Conservation (phyloP, 805 yeast genomes). For the Ogataea pilisensis region DNA sequence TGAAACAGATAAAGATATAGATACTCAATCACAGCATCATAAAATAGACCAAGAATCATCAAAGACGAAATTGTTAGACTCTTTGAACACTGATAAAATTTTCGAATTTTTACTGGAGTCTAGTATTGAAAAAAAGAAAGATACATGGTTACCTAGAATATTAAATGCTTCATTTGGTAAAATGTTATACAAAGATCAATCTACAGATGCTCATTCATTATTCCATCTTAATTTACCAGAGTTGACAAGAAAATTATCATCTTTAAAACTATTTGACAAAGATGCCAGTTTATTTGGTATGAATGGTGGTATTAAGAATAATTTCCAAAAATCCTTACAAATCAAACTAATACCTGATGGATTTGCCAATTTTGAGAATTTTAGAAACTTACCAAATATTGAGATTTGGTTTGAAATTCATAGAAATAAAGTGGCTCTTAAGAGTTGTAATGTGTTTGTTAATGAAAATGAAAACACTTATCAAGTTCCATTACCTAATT, state of each 20-base stretch:
- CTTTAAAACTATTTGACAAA: conserved; percentile 22
- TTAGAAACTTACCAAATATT: conserved; percentile 25
- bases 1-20: too few relatives aligned
- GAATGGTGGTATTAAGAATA: conserved; percentile 28
- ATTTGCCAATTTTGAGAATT: conserved; percentile 19
- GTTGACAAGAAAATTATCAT: conserved; percentile 19
- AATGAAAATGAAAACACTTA: conserved; percentile 27
- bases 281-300: conserved; percentile 24
- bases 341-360: conserved; percentile 32
- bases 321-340: conserved; percentile 26
- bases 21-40: too few relatives aligned
- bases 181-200: conserved; percentile 17
- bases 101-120: conserved; percentile 10
- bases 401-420: conserved; percentile 30
- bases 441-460: conserved; percentile 22
- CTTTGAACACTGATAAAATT: conserved; percentile 4
- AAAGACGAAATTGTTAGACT: neutral
- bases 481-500: conserved; percentile 23
- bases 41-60: neutral
- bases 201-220: conserved; percentile 7
- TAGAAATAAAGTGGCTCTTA: conserved; percentile 16
- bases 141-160: conserved; percentile 20
- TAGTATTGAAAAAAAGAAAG: conserved; percentile 5
- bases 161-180: conserved; percentile 29
- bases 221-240: conserved; percentile 28